These are phyloP conservation scores for Geum urbanum DNA, from an alignment of 306 rosid species.

Conservation along the genomic window DNA sequence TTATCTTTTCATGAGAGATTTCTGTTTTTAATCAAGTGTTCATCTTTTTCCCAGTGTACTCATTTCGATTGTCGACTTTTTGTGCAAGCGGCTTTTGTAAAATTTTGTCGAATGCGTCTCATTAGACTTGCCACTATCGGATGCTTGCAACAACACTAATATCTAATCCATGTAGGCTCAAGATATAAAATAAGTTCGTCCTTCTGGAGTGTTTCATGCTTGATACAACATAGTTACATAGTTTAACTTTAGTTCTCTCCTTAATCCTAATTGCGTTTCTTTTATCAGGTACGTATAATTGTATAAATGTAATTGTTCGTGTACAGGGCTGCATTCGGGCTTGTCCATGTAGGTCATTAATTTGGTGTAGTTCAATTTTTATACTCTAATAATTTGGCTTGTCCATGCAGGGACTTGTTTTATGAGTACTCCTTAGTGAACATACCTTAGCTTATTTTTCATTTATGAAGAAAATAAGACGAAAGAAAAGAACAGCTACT, in stretches of 20 bases:
- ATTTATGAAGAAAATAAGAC: no score
- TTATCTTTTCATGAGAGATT: not conserved
- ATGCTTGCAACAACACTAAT: constrained; percentile 1
- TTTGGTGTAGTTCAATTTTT: no score
- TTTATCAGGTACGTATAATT: no score
- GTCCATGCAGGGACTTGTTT: no score
- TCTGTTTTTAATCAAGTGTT: not conserved
- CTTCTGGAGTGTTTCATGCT: not conserved
- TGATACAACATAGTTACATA: not conserved
- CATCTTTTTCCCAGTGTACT: not conserved
- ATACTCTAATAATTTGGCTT: no score
- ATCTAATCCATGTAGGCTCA: not conserved
- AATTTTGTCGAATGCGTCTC: not conserved
- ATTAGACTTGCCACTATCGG: not conserved
- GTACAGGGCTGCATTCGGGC: no score
- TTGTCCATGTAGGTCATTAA: no score
- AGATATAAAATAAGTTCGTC: constrained; percentile 5
- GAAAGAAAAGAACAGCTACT: no score
- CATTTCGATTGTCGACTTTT: not conserved
- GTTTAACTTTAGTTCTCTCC: not conserved
- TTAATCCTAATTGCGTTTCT: no score
- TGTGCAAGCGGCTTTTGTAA: not conserved
- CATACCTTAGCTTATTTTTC: not conserved
- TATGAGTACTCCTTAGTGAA: no score
- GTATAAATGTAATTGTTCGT: no score